These are phyloP conservation scores for Clonostachys chloroleuca DNA, from an alignment of 2,329 filamentous ascomycete species.

Conservation along the genomic window DNA sequence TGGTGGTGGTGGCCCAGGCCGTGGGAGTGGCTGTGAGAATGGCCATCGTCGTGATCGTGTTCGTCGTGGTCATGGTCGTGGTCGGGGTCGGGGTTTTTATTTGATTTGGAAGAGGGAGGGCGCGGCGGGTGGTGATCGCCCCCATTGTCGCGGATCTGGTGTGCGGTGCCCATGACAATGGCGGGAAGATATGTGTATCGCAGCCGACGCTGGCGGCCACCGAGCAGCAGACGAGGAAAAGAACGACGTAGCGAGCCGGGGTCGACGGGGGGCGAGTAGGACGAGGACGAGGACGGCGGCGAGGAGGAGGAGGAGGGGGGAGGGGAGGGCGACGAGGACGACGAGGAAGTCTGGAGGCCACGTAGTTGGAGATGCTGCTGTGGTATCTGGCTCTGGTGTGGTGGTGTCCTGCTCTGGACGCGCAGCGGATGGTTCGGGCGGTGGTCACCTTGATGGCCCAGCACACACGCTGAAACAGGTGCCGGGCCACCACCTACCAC, in stretches of 20 bases:
- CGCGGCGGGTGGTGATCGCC: slow-evolving; percentile 5
- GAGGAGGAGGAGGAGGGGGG: slow-evolving; percentile 8
- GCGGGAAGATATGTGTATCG: slow-evolving; percentile 6
- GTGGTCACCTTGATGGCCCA: background rate
- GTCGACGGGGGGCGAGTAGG: background rate
- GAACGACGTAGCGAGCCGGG: background rate
- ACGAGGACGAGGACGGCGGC: background rate
- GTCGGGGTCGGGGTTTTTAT: slow-evolving; percentile 11
- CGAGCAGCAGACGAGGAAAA: slow-evolving; percentile 12
- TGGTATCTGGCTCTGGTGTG: background rate
- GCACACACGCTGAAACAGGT: background rate
- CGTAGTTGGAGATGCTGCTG: slow-evolving; percentile 1
- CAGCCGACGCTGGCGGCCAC: slow-evolving; percentile 11
- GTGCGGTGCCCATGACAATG: slow-evolving; percentile 18
- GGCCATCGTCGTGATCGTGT: slow-evolving; percentile 42
- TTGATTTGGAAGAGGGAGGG: slow-evolving; percentile 5
- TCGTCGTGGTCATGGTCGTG: slow-evolving; percentile 17
- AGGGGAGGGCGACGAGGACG: slow-evolving; percentile 2
- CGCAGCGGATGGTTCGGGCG: background rate
- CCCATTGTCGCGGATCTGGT: slow-evolving; percentile 22
- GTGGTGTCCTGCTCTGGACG: background rate
- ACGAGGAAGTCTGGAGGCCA: slow-evolving; percentile 3
- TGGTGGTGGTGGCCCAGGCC: slow-evolving; percentile 68
- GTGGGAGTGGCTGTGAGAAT: slow-evolving; percentile 44
- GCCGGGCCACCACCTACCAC: slow-evolving; percentile 1